Evolutionary conservation across 352 stramenopile genomes (phyloP).

Genomic region (Plasmopara halstedii): DNA sequence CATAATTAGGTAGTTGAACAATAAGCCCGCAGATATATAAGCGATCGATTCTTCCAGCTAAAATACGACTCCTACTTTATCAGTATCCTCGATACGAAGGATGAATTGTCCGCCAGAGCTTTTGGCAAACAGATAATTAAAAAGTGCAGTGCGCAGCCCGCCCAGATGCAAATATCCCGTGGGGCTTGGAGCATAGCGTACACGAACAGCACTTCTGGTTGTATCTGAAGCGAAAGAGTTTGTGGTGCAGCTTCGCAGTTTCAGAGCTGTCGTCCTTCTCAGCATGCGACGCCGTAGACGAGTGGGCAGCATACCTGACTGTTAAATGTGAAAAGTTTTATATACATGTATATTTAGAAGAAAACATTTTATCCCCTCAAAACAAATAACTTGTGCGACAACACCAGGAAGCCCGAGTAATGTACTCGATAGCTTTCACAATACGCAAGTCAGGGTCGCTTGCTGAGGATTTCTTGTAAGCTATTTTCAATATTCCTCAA

Average conservation of each 20-base stretch:
- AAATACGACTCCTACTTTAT: constrained; percentile 42
- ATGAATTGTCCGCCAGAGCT: constrained; percentile 80
- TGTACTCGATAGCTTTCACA: constrained; percentile 19
- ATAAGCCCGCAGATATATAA: constrained; percentile 1
- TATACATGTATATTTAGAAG: no score
- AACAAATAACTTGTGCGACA: no score
- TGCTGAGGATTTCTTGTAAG: constrained; percentile 24
- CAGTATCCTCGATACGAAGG: constrained; percentile 90
- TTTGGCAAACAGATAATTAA: constrained; percentile 91
- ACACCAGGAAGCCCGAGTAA: no score
- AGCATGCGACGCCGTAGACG: constrained; percentile 10
- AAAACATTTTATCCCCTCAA: no score
- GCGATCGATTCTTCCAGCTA: background rate
- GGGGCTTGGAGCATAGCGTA: constrained; percentile 86
- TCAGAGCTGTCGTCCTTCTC: constrained; percentile 2
- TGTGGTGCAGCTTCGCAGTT: constrained; percentile 15
- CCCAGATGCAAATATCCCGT: constrained; percentile 88
- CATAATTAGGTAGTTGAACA: constrained; percentile 1
- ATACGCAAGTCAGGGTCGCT: constrained; percentile 33
- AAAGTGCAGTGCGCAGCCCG: constrained; percentile 86
- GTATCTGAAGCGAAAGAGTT: constrained; percentile 1
- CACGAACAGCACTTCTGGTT: constrained; percentile 30
- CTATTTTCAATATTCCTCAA: constrained; percentile 26
- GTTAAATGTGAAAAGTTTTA: no score
- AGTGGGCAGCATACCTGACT: constrained; percentile 19